These are phyloP conservation scores for Fusarium pininemorale DNA, from an alignment of 2,329 filamentous ascomycete species.

Conservation along the genomic window DNA sequence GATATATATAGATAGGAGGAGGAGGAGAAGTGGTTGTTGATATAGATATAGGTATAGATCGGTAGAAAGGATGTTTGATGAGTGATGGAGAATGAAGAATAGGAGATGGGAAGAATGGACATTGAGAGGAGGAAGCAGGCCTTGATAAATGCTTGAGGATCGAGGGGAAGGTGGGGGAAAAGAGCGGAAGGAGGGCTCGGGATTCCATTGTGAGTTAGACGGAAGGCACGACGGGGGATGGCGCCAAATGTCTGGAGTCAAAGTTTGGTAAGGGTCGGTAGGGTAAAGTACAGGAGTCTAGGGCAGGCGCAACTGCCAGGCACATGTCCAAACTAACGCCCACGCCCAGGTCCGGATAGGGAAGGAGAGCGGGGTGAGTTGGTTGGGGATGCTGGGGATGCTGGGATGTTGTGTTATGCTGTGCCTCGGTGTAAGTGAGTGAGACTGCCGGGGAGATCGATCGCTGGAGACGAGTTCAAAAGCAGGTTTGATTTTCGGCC, in stretches of 20 bases:
- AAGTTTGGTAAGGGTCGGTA: not conserved
- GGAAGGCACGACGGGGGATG: not conserved
- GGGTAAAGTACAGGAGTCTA: not conserved
- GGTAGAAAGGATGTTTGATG: not conserved
- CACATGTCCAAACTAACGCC: constrained; percentile 30
- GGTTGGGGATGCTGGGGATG: constrained; percentile 6
- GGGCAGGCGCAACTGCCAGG: constrained; percentile 12
- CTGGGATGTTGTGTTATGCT: constrained; percentile 1
- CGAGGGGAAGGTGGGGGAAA: constrained; percentile 35
- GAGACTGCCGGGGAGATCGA: constrained; percentile 21
- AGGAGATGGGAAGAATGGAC: constrained; percentile 13
- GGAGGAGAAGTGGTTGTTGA: not conserved
- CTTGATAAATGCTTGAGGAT: constrained; percentile 35
- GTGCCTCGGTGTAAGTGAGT: constrained; percentile 9
- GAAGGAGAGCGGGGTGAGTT: constrained; percentile 33
- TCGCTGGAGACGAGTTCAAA: constrained; percentile 23
- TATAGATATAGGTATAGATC: not conserved
- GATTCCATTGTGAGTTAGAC: constrained; percentile 33
- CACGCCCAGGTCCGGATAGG: constrained; percentile 33
- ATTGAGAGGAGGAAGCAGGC: constrained; percentile 22
- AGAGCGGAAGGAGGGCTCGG: constrained; percentile 28
- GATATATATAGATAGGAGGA: not conserved
- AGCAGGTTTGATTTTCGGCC: constrained; percentile 32
- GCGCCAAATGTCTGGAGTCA: constrained; percentile 25
- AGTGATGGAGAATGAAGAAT: constrained; percentile 17